Conservation (phyloP, 2,329 filamentous ascomycete species). For the Colletotrichum tropicale region DNA sequence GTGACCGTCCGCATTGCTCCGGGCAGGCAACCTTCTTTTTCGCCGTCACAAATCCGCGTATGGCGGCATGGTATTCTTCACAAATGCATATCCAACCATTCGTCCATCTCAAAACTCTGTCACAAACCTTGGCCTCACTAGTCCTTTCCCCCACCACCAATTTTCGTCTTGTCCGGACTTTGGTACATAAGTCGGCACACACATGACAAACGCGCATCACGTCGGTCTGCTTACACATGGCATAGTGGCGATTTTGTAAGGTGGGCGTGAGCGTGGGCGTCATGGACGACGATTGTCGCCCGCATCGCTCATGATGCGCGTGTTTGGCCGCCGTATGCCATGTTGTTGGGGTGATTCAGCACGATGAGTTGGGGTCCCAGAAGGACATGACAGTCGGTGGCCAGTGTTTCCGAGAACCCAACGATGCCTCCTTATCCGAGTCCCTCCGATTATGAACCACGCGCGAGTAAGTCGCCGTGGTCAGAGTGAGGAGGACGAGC, state of each 20-base stretch:
- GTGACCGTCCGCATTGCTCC: background rate
- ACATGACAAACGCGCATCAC: background rate
- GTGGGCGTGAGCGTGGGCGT: background rate
- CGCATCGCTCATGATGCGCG: background rate
- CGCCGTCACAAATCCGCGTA: background rate
- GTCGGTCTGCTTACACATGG: background rate
- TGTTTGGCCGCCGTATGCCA: background rate
- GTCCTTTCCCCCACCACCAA: background rate
- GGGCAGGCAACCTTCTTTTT: background rate
- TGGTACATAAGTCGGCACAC: background rate
- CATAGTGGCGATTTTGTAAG: background rate
- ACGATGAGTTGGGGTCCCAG: background rate
- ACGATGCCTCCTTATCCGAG: background rate
- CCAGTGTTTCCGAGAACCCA: background rate
- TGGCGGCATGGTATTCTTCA: constrained; percentile 10
- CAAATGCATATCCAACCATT: constrained; percentile 12
- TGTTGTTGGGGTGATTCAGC: background rate
- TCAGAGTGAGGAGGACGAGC: background rate
- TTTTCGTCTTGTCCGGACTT: background rate
- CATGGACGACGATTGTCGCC: background rate
- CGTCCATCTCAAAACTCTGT: background rate
- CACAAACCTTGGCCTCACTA: background rate
- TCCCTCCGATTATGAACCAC: background rate
- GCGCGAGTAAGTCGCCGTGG: background rate
- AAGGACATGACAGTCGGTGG: background rate